Evolutionary conservation across 2,329 filamentous ascomycete species (phyloP), one percentile per base, ranked within the genome.

Genomic region (Penicillium psychrosexuale): DNA sequence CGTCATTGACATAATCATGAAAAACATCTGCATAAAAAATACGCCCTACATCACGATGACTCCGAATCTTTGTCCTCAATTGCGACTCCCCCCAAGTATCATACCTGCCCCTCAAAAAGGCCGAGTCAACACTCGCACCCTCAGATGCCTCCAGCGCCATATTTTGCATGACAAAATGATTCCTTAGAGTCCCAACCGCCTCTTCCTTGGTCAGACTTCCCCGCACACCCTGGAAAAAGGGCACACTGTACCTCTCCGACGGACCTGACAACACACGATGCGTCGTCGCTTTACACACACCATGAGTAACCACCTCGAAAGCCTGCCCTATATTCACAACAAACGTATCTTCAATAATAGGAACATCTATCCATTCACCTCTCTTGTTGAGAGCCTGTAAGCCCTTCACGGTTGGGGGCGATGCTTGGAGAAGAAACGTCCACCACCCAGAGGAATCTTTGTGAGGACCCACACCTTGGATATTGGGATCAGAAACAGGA

Each of bases 371-470:
- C 44, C 30, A 46, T 34, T 46, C 44, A 17, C 44, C 31, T 11
- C 8, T 34, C 13, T 46, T 46, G 13, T 46, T 34, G 2, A 46
- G 19, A 22, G 31, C 44, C 19, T 46, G 44, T 33, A 46, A 33
- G 2, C 44, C 31, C 37, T 75, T 66, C 1, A 78, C 72, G 9
- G 77, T 70, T 3, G 81, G 78, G 3, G 79, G 76, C 0, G 80
- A 82, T 7, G 83, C 80, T 65, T 87, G 84, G 1, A 84, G 77
- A 3, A 87, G 76, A 58, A 87, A 86, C 0, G 84, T 86, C 73
- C 84, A 83, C 82, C 82, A 86, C 3, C 83, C 83, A 0, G 82
- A 84, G 0, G 80, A 85, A 65, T 84, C 82, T 62, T 85, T 85
- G 69, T 86, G 83, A 0, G 84, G 79, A 0, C 83, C 84, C 1